phyloP scores from a whole-genome alignment of 2,329 filamentous ascomycete genomes.

The Botrytis elliptica region DNA sequence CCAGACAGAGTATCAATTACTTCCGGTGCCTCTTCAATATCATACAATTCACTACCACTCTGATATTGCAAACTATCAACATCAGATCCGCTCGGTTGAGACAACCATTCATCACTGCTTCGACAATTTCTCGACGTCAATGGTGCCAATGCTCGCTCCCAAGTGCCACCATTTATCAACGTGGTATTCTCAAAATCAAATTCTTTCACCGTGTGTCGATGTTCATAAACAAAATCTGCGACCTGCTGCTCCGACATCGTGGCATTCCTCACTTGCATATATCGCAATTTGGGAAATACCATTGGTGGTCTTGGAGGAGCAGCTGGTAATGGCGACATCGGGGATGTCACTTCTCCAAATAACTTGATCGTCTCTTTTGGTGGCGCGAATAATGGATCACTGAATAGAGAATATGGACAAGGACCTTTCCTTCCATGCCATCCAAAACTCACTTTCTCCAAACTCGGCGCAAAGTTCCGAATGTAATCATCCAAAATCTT shows the following conservation, averaged over 20 bases:
- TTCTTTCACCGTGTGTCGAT: conserved; percentile 67
- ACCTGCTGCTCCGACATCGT: conserved; percentile 71
- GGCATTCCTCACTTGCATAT: conserved; percentile 70
- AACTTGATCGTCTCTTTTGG: conserved; percentile 55
- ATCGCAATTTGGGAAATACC: conserved; percentile 64
- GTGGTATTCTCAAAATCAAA: conserved; percentile 78
- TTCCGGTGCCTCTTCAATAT: conserved; percentile 29
- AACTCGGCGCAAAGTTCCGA: conserved; percentile 61
- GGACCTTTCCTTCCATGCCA: conserved; percentile 75
- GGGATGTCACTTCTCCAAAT: conserved; percentile 62
- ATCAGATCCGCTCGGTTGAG: conserved; percentile 40
- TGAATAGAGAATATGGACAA: conserved; percentile 65
- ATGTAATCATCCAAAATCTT: conserved; percentile 83
- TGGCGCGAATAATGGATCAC: conserved; percentile 65
- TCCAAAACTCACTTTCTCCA: conserved; percentile 72
- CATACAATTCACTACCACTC: conserved; percentile 31
- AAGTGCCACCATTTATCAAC: conserved; percentile 66
- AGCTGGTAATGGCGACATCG: conserved; percentile 61
- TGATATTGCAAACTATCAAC: conserved; percentile 29
- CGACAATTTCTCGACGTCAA: conserved; percentile 49
- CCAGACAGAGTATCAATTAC: conserved; percentile 29
- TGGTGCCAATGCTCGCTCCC: conserved; percentile 79
- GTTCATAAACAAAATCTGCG: conserved; percentile 63
- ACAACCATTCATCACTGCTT: conserved; percentile 42
- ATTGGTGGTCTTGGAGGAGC: conserved; percentile 55